These are phyloP conservation scores for Pichia scutulata DNA, from an alignment of 805 yeast species.

Conservation along the genomic window DNA sequence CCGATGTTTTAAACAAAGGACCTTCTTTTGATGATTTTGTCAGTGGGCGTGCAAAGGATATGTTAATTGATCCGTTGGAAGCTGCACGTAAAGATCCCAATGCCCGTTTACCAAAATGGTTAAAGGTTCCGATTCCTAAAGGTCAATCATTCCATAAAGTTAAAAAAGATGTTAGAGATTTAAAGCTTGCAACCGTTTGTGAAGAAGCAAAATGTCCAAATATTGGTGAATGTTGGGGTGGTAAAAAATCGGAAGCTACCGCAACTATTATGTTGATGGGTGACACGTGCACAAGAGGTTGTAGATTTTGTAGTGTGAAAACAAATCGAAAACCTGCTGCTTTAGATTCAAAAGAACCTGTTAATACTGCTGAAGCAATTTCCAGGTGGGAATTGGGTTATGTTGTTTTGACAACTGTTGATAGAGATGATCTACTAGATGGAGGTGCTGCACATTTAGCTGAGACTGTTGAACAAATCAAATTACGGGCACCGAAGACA, in stretches of 20 bases:
- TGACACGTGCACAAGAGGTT: conserved; percentile 98
- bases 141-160: conserved; percentile 77
- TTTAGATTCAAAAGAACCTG: conserved; percentile 95
- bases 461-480: conserved; percentile 77
- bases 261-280: conserved; percentile 98
- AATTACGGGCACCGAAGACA: conserved; percentile 81
- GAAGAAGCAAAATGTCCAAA: conserved; percentile 99
- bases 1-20: conserved; percentile 52
- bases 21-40: conserved; percentile 93
- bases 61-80: conserved; percentile 67
- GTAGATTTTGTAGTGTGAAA: conserved; percentile 95
- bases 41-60: conserved; percentile 66
- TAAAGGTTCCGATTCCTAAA: conserved; percentile 94
- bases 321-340: conserved; percentile 82
- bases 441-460: conserved; percentile 92
- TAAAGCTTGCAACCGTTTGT: conserved; percentile 90
- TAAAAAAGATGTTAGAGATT: conserved; percentile 79
- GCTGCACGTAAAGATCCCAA: conserved; percentile 60
- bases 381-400: conserved; percentile 97
- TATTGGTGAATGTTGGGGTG: conserved; percentile 99
- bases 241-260: conserved; percentile 86
- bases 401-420: conserved; percentile 95
- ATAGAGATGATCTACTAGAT: conserved; percentile 87
- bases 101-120: conserved; percentile 83
- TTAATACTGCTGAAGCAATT: conserved; percentile 95